These are phyloP conservation scores for Camillea tinctor DNA, from an alignment of 2,329 filamentous ascomycete species.

Conservation along the genomic window DNA sequence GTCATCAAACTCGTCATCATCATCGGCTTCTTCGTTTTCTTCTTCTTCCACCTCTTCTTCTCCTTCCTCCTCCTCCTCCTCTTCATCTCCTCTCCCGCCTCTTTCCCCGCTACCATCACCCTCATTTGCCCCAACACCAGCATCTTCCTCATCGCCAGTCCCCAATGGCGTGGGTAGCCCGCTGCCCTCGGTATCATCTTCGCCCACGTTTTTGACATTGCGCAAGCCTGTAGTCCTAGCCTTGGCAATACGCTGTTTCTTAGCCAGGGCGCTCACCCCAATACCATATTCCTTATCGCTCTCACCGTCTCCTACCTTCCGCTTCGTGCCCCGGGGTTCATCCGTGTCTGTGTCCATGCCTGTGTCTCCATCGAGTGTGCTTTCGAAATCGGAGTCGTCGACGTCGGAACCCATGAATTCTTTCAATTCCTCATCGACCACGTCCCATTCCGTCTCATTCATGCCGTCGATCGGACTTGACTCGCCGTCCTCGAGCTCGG, in stretches of 20 bases:
- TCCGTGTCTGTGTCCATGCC: conserved; percentile 33
- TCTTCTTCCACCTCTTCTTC: conserved; percentile 41
- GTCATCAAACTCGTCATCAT: conserved; percentile 16
- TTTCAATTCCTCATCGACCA: conserved; percentile 60
- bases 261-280: conserved; percentile 35
- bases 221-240: conserved; percentile 40
- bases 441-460: conserved; percentile 33
- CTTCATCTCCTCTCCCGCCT: conserved; percentile 18
- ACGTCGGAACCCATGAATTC: conserved; percentile 60
- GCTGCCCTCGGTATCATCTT: conserved; percentile 32
- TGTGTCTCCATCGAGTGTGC: conserved; percentile 28
- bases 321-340: conserved; percentile 33
- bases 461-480: conserved; percentile 33
- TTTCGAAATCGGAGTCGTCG: conserved; percentile 47
- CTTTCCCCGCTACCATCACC: conserved; percentile 19
- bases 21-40: conserved; percentile 27
- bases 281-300: conserved; percentile 22
- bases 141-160: conserved; percentile 43
- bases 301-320: conserved; percentile 24
- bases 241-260: conserved; percentile 43
- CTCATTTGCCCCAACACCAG: conserved; percentile 22
- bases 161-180: conserved; percentile 37
- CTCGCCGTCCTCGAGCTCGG: conserved; percentile 45
- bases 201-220: conserved; percentile 37
- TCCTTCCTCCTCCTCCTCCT: conserved; percentile 34